Percentiles rank a stretch among this genome's conserved stretches.
Conservation (phyloP, 2,329 filamentous ascomycete species). For the Aschersonia sp. region DNA sequence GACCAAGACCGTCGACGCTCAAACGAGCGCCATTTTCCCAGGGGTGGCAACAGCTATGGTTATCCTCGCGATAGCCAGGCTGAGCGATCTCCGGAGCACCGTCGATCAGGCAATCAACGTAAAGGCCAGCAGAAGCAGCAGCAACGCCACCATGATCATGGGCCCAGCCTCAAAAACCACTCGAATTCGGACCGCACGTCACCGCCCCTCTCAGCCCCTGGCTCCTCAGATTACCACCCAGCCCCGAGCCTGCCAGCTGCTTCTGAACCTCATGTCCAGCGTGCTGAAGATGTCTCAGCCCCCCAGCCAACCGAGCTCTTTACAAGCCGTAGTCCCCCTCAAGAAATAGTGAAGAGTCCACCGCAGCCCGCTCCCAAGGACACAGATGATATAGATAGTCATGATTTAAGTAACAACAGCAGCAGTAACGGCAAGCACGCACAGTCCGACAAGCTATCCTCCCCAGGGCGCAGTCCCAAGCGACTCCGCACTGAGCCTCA, state of each 20-base stretch:
- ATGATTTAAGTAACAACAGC: not conserved
- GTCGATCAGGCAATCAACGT: constrained; percentile 1
- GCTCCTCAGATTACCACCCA: not conserved
- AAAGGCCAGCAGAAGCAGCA: constrained; percentile 1
- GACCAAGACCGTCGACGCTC: constrained; percentile 9
- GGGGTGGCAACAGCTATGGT: not conserved
- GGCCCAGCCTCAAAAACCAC: constrained; percentile 1
- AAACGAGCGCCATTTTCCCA: constrained; percentile 1
- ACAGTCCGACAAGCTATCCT: not conserved
- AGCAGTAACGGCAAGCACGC: not conserved
- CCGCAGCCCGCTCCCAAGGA: too few relatives aligned
- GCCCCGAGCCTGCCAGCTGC: not conserved
- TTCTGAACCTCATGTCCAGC: not conserved
- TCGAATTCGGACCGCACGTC: not conserved
- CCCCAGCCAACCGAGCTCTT: not conserved
- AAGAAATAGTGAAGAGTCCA: too few relatives aligned
- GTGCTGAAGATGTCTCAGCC: not conserved
- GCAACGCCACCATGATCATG: not conserved
- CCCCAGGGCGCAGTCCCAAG: not conserved
- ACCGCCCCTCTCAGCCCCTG: not conserved
- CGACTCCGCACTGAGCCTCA: not conserved
- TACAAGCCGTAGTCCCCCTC: not conserved
- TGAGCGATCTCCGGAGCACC: not conserved
- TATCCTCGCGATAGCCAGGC: not conserved
- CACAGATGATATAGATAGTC: too few relatives aligned